Percentiles rank a stretch among this genome's conserved stretches.
These are phyloP conservation scores for Myrmaecium sp. DNA, from an alignment of 2,329 filamentous ascomycete genomes.

Conservation along the genomic window DNA sequence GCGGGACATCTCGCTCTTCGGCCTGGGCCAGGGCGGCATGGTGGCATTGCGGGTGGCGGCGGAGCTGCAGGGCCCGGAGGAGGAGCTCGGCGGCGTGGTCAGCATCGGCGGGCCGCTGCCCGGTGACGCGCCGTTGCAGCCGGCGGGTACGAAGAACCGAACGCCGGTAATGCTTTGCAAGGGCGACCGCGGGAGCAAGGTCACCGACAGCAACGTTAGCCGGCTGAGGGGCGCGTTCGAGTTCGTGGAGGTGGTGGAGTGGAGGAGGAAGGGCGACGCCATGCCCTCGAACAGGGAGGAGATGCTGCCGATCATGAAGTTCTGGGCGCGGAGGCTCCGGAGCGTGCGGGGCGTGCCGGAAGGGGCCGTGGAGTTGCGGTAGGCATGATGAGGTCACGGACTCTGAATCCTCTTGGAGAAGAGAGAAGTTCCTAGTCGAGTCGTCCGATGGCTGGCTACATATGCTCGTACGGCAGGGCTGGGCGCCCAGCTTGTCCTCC, in stretches of 20 bases:
- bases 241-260: slow-evolving; percentile 20
- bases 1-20: slow-evolving; percentile 36
- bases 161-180: slow-evolving; percentile 49
- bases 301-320: slow-evolving; percentile 82
- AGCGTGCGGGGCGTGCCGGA: slow-evolving; percentile 36
- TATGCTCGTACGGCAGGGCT: too few species aligned
- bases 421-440: too few species aligned
- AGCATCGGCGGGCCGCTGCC: slow-evolving; percentile 46
- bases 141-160: slow-evolving; percentile 32
- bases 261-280: slow-evolving; percentile 45
- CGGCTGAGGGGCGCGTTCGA: slow-evolving; percentile 48
- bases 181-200: slow-evolving; percentile 31
- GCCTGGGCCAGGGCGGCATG: slow-evolving; percentile 42
- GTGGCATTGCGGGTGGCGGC: slow-evolving; percentile 29
- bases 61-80: slow-evolving; percentile 10
- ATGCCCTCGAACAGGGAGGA: slow-evolving; percentile 79
- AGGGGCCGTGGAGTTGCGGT: slow-evolving; percentile 35
- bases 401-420: too few species aligned
- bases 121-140: slow-evolving; percentile 11
- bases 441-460: too few species aligned
- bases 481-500: too few species aligned
- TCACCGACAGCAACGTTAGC: slow-evolving; percentile 47
- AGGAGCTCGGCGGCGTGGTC: slow-evolving; percentile 40
- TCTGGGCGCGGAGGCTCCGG: slow-evolving; percentile 48
- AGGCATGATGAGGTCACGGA: too few species aligned